These are phyloP conservation scores for Atractiella rhizophila DNA, from an alignment of 768 basidiomycete genomes.

Conservation along the genomic window DNA sequence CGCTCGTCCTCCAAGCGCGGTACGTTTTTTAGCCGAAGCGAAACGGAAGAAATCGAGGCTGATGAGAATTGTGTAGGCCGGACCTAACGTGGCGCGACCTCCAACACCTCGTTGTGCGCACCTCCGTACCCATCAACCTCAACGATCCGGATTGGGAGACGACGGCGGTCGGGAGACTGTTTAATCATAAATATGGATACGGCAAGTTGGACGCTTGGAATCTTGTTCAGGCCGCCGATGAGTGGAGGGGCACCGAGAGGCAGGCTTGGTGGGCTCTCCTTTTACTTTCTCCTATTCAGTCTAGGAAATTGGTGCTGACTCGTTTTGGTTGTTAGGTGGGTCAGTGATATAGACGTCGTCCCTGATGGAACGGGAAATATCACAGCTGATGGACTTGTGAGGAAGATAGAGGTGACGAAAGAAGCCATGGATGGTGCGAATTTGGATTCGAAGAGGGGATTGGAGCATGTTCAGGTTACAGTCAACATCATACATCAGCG, in stretches of 20 bases:
- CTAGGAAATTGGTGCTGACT: too few species aligned
- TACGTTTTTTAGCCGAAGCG: constrained; percentile 27
- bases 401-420: constrained; percentile 39
- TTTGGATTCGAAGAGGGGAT: constrained; percentile 48
- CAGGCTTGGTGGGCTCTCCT: constrained; percentile 70
- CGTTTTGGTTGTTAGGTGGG: too few species aligned
- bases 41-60: too few species aligned
- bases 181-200: constrained; percentile 86
- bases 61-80: constrained; percentile 31
- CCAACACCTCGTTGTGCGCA: constrained; percentile 62
- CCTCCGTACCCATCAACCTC: constrained; percentile 49
- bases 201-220: constrained; percentile 61
- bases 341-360: constrained; percentile 17
- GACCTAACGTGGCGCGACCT: constrained; percentile 92
- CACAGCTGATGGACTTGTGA: constrained; percentile 30
- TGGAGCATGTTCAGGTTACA: constrained; percentile 77
- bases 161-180: constrained; percentile 41
- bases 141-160: constrained; percentile 85
- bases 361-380: constrained; percentile 40
- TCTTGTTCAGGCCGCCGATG: constrained; percentile 53
- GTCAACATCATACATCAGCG: constrained; percentile 76
- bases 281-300: too few species aligned
- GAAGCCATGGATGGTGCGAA: constrained; percentile 46
- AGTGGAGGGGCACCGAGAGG: constrained; percentile 72
- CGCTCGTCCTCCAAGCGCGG: constrained; percentile 68